Evolutionary conservation across 768 basidiomycete species (phyloP).

Genomic region (Termitomyces sp.): DNA sequence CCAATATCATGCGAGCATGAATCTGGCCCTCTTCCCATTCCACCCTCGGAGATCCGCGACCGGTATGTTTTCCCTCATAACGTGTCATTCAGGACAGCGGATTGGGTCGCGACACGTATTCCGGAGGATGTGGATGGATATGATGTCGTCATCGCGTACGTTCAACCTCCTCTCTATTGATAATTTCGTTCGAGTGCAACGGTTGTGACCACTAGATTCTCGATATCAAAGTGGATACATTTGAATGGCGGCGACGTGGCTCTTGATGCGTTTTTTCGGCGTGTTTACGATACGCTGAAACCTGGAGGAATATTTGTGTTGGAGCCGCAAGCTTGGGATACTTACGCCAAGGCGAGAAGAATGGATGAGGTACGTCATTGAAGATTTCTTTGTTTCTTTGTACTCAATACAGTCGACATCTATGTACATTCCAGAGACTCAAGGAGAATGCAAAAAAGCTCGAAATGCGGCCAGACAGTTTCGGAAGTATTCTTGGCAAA

Average conservation of each 20-base stretch:
- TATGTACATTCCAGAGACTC: constrained; percentile 31
- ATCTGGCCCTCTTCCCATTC: constrained; percentile 71
- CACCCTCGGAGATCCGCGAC: constrained; percentile 28
- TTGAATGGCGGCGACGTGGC: constrained; percentile 75
- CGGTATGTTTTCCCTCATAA: constrained; percentile 70
- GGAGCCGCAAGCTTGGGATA: constrained; percentile 83
- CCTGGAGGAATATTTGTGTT: constrained; percentile 66
- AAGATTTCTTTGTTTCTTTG: not conserved
- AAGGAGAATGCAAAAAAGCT: constrained; percentile 56
- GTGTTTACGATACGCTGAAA: constrained; percentile 50
- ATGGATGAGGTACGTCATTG: constrained; percentile 48
- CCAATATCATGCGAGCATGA: constrained; percentile 72
- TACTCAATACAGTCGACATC: not conserved
- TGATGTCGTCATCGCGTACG: constrained; percentile 78
- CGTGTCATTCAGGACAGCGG: constrained; percentile 59
- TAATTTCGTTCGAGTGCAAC: not conserved
- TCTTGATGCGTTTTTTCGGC: constrained; percentile 59
- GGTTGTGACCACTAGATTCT: constrained; percentile 46
- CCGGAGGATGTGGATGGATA: constrained; percentile 58
- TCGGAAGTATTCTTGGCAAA: constrained; percentile 43
- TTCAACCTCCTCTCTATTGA: not conserved
- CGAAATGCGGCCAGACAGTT: constrained; percentile 57
- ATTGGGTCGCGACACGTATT: constrained; percentile 62
- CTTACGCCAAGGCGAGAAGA: constrained; percentile 72
- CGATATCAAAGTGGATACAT: constrained; percentile 91